Evolutionary conservation across 2,329 filamentous ascomycete genomes (phyloP), one percentile per base, ranked within the genome.

Genomic region (Rosellinia necatrix): DNA sequence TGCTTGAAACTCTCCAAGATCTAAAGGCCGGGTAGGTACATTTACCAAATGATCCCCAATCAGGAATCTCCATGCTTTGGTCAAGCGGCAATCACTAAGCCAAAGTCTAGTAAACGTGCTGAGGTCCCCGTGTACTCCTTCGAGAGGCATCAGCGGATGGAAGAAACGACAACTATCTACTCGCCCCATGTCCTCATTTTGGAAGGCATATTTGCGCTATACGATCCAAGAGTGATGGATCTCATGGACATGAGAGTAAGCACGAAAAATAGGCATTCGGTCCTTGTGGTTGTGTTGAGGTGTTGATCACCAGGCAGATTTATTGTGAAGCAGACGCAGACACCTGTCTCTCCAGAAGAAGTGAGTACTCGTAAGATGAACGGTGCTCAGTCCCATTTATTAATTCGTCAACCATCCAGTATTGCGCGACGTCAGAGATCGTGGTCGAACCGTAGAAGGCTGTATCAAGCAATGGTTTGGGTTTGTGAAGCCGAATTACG

Each of bases 391-490:
- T 25, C 12, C n/a, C 10, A 32, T 15, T n/a, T 59, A 40, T 47
- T 62, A n/a, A 50, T 32, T 12, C 50, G 24, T 34, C 27, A 8
- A 9, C 49, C 21, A 24, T 63, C 47, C 59, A 92, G 89, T 96
- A 64, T 78, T 91, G 32, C 89, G 94, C 68, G 94, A 99, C 74
- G 91, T 97, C 19, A 85, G 85, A 66, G 91, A 96, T 67, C 86
- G 94, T 67, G 93, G 90, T 3, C 84, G 94, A 69, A 93, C 96
- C 68, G 89, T 97, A 53, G 90, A 97, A 70, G 94, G 94, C 35
- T 93, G 92, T 68, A 92, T 99, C 72, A 97, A 97, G 74, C 94
- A 99, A 72, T 99, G 94, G 94, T 97, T 97, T 71, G 78, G 78
- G 9, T 99, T 90, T 70, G 94, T 99, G 38, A 99, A 99, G 74